These are phyloP conservation scores for Hypomontagnella submonticulosa DNA, from an alignment of 495 filamentous ascomycete species.

Conservation along the genomic window DNA sequence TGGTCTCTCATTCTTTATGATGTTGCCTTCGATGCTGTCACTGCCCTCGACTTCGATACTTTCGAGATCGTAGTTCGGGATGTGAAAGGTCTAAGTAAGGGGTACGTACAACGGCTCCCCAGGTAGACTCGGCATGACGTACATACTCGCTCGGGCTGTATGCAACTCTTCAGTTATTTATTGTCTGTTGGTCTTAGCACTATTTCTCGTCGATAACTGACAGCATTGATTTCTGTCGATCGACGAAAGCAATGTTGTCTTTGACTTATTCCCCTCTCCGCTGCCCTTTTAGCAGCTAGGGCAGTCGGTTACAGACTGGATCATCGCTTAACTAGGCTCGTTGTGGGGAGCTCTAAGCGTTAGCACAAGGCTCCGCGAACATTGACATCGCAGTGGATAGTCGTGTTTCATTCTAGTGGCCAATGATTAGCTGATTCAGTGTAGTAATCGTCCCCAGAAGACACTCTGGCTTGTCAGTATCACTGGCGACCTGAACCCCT, in stretches of 20 bases:
- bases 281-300: neutral
- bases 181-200: neutral
- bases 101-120: constrained; percentile 99
- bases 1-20: constrained; percentile 96
- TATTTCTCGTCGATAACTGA: neutral
- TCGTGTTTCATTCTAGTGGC: neutral
- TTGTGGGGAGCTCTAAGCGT: neutral
- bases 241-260: neutral
- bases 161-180: constrained; percentile 12
- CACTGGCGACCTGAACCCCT: neutral
- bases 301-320: neutral
- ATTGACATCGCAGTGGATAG: neutral
- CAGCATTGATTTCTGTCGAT: neutral
- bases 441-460: neutral
- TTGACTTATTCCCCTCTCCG: neutral
- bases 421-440: constrained; percentile 4
- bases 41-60: constrained; percentile 90
- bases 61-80: constrained; percentile 92
- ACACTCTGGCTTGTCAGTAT: constrained; percentile 7
- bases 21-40: constrained; percentile 96
- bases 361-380: neutral
- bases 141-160: constrained; percentile 44
- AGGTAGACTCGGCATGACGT: constrained; percentile 63
- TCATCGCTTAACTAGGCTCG: neutral
- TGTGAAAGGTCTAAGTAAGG: constrained; percentile 90